These are phyloP conservation scores for Phoma herbarum DNA, from an alignment of 2,329 filamentous ascomycete genomes.

Conservation along the genomic window DNA sequence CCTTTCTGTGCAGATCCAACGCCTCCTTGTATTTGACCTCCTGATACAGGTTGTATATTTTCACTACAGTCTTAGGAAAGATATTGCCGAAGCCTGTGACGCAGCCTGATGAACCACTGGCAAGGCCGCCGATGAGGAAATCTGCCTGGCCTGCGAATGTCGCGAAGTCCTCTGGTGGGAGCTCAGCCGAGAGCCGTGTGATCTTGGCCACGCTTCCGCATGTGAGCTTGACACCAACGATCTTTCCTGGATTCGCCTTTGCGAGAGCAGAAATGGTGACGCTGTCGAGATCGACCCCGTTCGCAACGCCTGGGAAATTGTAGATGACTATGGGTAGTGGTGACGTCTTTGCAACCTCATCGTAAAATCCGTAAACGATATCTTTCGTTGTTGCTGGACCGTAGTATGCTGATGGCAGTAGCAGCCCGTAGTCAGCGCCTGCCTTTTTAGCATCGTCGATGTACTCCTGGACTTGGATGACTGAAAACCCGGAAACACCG, in stretches of 20 bases:
- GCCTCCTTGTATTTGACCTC: slow-evolving; percentile 67
- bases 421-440: slow-evolving; percentile 55
- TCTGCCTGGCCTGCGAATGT: slow-evolving; percentile 78
- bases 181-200: slow-evolving; percentile 64
- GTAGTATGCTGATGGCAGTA: slow-evolving; percentile 58
- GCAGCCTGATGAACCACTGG: slow-evolving; percentile 63
- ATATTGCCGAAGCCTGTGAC: slow-evolving; percentile 67
- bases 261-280: slow-evolving; percentile 69
- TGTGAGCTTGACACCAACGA: slow-evolving; percentile 75
- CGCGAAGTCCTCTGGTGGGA: slow-evolving; percentile 66
- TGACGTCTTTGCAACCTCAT: slow-evolving; percentile 64
- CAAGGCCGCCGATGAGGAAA: slow-evolving; percentile 68
- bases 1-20: slow-evolving; percentile 66
- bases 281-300: slow-evolving; percentile 73
- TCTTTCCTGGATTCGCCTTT: slow-evolving; percentile 64
- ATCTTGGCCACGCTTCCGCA: slow-evolving; percentile 80
- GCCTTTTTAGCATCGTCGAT: slow-evolving; percentile 54
- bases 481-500: slow-evolving; percentile 55
- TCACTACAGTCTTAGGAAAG: slow-evolving; percentile 64
- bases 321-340: slow-evolving; percentile 74
- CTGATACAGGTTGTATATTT: slow-evolving; percentile 69
- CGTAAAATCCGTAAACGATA: slow-evolving; percentile 55
- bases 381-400: slow-evolving; percentile 53
- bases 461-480: slow-evolving; percentile 55
- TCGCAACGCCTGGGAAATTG: slow-evolving; percentile 74